Evolutionary conservation across 352 stramenopile genomes (phyloP).

Genomic region (Phytophthora podocarpi): DNA sequence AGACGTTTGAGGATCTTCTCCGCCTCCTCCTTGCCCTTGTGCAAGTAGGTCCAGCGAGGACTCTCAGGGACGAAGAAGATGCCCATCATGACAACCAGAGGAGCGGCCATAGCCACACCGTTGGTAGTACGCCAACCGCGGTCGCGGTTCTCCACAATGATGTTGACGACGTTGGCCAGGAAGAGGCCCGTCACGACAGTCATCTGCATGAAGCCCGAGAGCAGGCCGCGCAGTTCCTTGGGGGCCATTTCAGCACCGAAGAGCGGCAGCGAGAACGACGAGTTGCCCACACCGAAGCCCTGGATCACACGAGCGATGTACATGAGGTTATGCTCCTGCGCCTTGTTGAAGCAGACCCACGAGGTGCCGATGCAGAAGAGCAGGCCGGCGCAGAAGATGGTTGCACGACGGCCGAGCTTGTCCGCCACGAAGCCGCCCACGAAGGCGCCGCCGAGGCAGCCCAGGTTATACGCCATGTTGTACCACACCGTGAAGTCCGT

Average conservation of each 20-base stretch:
- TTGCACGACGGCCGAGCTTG: slow-evolving; percentile 37
- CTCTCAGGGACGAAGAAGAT: slow-evolving; percentile 56
- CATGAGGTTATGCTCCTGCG: slow-evolving; percentile 23
- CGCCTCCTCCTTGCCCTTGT: slow-evolving; percentile 50
- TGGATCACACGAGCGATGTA: slow-evolving; percentile 34
- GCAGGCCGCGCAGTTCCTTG: slow-evolving; percentile 31
- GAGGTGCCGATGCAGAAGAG: slow-evolving; percentile 44
- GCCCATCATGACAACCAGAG: slow-evolving; percentile 42
- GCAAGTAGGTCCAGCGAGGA: slow-evolving; percentile 53
- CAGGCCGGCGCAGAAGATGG: slow-evolving; percentile 40
- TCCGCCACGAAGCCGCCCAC: slow-evolving; percentile 41
- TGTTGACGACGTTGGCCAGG: slow-evolving; percentile 41
- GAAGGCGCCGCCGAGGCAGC: slow-evolving; percentile 39
- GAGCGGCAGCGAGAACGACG: slow-evolving; percentile 43
- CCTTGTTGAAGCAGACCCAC: slow-evolving; percentile 36
- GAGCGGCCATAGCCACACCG: slow-evolving; percentile 33
- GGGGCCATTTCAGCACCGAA: slow-evolving; percentile 45
- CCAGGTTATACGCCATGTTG: slow-evolving; percentile 52
- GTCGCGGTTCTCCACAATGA: slow-evolving; percentile 30
- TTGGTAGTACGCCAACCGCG: slow-evolving; percentile 47
- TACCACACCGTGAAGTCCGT: slow-evolving; percentile 21
- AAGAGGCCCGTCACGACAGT: slow-evolving; percentile 38
- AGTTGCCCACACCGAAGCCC: slow-evolving; percentile 45
- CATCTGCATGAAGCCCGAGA: slow-evolving; percentile 46
- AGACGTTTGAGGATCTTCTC: slow-evolving; percentile 38